Percentiles rank a stretch among this genome's conserved stretches.
phyloP scores from a whole-genome alignment of 495 filamentous ascomycete genomes.

The Hamigera avellanea region DNA sequence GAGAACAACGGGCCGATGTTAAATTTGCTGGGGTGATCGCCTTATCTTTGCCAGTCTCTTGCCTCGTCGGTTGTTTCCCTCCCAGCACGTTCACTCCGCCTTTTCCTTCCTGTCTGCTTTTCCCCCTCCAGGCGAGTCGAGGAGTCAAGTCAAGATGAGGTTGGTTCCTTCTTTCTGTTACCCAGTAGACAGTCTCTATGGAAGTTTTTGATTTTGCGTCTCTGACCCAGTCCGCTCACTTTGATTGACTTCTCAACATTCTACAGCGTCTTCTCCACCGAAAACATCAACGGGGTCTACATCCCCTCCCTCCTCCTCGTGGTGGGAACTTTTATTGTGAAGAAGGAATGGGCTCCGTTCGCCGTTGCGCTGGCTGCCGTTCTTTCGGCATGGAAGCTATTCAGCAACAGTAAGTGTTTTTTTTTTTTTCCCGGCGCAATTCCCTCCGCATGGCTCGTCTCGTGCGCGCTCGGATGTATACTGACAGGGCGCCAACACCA shows the following conservation, averaged over 20 bases:
- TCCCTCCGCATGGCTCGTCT: too few relatives aligned
- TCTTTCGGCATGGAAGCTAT: conserved; percentile 54
- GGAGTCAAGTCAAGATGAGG: conserved; percentile 22
- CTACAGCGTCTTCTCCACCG: conserved; percentile 31
- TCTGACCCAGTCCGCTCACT: too few relatives aligned
- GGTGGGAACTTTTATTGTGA: conserved; percentile 61
- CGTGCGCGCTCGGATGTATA: too few relatives aligned
- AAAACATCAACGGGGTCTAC: conserved; percentile 63
- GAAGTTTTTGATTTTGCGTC: too few relatives aligned
- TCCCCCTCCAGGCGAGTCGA: conserved; percentile 1
- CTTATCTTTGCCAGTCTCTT: too few relatives aligned
- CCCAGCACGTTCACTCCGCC: conserved; percentile 1
- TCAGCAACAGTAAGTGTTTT: conserved; percentile 15
- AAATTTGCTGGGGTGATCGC: too few relatives aligned
- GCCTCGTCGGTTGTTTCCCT: too few relatives aligned
- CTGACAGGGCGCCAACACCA: too few relatives aligned
- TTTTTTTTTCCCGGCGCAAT: conserved; percentile 1
- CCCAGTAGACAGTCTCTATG: too few relatives aligned
- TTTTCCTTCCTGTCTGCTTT: neutral
- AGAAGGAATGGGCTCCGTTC: conserved; percentile 64
- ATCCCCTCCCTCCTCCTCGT: conserved; percentile 77
- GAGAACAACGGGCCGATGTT: too few relatives aligned
- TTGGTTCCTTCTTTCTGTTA: conserved; percentile 5
- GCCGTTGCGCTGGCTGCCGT: conserved; percentile 52
- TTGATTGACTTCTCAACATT: neutral